Evolutionary conservation across 176 grass and related monocot species (phyloP), one percentile per base, ranked within the genome.

Genomic region (Carex scoparia): DNA sequence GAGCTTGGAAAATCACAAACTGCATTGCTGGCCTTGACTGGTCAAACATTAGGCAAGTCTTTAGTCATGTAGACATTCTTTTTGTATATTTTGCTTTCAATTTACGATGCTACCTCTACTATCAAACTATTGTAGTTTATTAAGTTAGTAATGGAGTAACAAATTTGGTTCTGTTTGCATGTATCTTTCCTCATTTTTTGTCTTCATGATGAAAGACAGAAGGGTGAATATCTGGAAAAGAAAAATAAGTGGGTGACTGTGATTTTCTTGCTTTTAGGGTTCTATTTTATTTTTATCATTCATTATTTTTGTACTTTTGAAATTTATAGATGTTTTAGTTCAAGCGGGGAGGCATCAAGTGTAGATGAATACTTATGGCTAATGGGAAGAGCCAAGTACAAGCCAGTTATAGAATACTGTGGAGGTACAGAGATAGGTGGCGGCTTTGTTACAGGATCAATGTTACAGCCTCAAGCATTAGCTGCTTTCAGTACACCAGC

Each of bases 351-450:
- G 91, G 85, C 96, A 78, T 98, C 96, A 30, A 98, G 87, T 88
- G 89, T 98, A 84, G 93, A 98, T 84, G 96, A 98, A 64, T 98
- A 98, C 88, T 91, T 98, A 65, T 98, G 96, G 96, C 67, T 98
- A 30, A 98, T 98, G 96, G 93, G 96, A 86, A 93, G 96, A 89
- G 96, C 93, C 86, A 77, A 85, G 56, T 98, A 98, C 90, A 98
- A 98, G 57, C 96, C 96, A 71, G 89, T 98, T 38, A 95, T 98
- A 1, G 96, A 98, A 61, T 98, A 95, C 23, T 98, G 93, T 81
- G 96, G 96, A 71, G 96, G 96, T 37, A 98, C 91, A 66, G 96
- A 98, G 66, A 98, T 98, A 85, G 91, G 96, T 51, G 93, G 96
- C 69, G 93, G 85, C 80, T 98, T 98, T 89, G 84, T 95, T 88